phyloP scores from a whole-genome alignment of 2,329 filamentous ascomycete genomes.

The Zalaria sp. region DNA sequence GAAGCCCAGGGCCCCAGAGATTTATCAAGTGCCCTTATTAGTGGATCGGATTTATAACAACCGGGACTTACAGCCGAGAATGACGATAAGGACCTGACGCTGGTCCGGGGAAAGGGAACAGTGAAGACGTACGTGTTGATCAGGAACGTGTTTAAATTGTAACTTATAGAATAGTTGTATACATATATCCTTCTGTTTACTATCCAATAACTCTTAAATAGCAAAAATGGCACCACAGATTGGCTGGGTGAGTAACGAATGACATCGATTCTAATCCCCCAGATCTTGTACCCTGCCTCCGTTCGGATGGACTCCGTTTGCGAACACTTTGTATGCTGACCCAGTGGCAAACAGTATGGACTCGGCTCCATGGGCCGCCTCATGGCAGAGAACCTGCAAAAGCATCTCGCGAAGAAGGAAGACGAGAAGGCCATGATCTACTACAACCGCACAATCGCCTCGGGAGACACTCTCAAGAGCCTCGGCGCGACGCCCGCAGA shows the following conservation, averaged over 20 bases:
- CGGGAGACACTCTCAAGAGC: conserved; percentile 1
- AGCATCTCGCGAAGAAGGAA: conserved; percentile 15
- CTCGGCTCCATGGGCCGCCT: conserved; percentile 31
- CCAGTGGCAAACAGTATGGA: conserved; percentile 12
- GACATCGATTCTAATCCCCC: no score
- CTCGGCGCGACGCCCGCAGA: conserved; percentile 2
- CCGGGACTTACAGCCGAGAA: no score
- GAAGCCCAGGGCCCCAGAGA: no score
- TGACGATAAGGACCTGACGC: no score
- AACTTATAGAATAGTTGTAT: no score
- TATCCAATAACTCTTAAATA: no score
- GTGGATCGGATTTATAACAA: no score
- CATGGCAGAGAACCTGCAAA: conserved; percentile 30
- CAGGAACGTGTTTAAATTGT: no score
- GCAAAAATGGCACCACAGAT: conserved; percentile 1
- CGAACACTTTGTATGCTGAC: not conserved
- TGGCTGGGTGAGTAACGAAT: conserved; percentile 3
- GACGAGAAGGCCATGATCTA: conserved; percentile 1
- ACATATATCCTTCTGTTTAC: no score
- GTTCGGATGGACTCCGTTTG: not conserved
- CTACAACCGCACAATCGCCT: conserved; percentile 5
- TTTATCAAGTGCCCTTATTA: no score
- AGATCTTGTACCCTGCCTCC: not conserved
- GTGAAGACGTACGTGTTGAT: no score
- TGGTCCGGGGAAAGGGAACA: no score